Conservation (phyloP, 2,329 filamentous ascomycete genomes). For the Scorias spongiosa region DNA sequence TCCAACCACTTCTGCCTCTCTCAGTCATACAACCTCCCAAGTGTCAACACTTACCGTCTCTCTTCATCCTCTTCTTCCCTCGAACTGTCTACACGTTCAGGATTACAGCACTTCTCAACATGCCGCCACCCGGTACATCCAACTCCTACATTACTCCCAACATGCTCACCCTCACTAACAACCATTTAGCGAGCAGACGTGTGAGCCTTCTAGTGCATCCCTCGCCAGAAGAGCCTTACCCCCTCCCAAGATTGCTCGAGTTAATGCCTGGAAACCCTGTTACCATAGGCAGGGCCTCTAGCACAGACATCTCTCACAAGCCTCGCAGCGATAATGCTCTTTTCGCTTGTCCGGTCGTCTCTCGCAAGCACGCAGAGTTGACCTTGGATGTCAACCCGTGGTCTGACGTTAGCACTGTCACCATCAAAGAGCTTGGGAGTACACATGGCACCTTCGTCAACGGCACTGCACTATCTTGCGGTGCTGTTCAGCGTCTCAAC, state of each 20-base stretch:
- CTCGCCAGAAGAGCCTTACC: background rate
- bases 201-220: background rate
- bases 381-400: constrained; percentile 3
- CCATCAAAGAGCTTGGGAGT: constrained; percentile 16
- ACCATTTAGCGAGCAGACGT: background rate
- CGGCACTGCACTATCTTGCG: constrained; percentile 9
- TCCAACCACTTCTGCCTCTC: too few relatives aligned
- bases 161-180: background rate
- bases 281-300: background rate
- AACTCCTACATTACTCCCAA: too few relatives aligned
- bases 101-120: too few relatives aligned
- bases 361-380: constrained; percentile 20
- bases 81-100: too few relatives aligned
- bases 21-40: too few relatives aligned
- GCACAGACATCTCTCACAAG: background rate
- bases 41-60: too few relatives aligned
- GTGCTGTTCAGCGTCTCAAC: constrained; percentile 7
- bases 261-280: background rate
- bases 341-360: constrained; percentile 23
- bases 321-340: constrained; percentile 16
- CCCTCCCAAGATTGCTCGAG: background rate
- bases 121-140: too few relatives aligned
- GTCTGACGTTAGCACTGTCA: constrained; percentile 7
- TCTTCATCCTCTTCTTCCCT: too few relatives aligned
- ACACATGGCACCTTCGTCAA: constrained; percentile 24